A percentile compares a stretch with the other conserved stretches of the same genome.
phyloP scores from a whole-genome alignment of 2,329 filamentous ascomycete species.

The Trichoderma sp. region DNA sequence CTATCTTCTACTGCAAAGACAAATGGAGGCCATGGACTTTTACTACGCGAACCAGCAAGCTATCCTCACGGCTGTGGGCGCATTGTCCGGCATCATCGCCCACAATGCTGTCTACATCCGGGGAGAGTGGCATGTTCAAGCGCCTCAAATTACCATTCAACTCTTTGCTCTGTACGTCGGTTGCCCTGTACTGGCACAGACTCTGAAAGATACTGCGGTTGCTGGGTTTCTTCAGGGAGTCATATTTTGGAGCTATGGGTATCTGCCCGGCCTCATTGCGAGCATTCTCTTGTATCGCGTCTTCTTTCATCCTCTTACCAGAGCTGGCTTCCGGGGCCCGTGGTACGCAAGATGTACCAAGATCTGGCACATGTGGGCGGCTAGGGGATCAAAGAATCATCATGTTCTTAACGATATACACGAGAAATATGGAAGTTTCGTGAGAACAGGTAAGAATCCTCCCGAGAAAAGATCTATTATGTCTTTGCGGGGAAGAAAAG shows the following conservation, averaged over 20 bases:
- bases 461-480: not conserved
- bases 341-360: not conserved
- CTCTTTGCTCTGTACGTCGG: not conserved
- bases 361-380: not conserved
- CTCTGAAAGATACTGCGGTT: not conserved
- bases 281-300: not conserved
- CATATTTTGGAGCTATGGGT: not conserved
- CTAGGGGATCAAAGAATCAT: not conserved
- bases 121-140: conserved; percentile 32
- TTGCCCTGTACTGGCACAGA: not conserved
- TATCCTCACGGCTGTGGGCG: not conserved
- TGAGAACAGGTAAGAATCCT: not conserved
- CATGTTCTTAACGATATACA: not conserved
- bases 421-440: not conserved
- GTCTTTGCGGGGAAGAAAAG: not conserved
- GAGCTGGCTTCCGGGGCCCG: not conserved
- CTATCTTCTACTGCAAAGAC: not conserved
- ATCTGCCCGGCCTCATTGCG: not conserved
- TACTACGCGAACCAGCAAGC: not conserved
- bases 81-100: not conserved
- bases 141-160: conserved; percentile 25
- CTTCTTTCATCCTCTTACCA: not conserved
- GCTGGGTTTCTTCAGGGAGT: not conserved
- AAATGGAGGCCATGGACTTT: not conserved
- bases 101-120: conserved; percentile 27